Evolutionary conservation across 148 eudicot species (phyloP), one percentile per base, ranked within the genome.

Genomic region (Pouteria glomerata): DNA sequence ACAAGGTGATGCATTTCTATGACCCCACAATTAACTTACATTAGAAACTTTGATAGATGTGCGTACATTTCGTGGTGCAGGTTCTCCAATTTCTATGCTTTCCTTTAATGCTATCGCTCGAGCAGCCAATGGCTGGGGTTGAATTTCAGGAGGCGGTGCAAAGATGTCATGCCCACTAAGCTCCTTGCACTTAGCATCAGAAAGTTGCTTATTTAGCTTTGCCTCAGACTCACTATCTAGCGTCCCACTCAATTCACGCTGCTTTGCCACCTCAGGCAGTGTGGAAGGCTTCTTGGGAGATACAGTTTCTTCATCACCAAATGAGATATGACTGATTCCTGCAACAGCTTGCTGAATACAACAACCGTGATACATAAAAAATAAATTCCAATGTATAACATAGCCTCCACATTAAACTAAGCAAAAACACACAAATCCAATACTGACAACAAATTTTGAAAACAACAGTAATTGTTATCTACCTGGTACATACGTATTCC

Each of bases 401-500:
- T 18, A 30, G 26, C 41, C 11, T 50, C 6, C 53, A 66, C 8
- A 57, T 21, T 31, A 48, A 47, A 66, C 52, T 16, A n/a, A 48
- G 12, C 50, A 50, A 26, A 73, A 71, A 30, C 44, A 71, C 39
- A 16, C 21, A 37, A 5, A 55, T 66, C 44, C 57, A 57, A 44
- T 8, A 19, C 23, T 27, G 64, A 42, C 42, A 0, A 58, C 14
- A 34, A 48, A 34, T 48, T 34, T 47, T 30, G 66, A 1, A n/a
- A 35, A 21, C 2, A 47, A 33, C 57, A 63, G 31, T 19, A 35
- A 45, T 65, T 30, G 57, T 21, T 0, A 0, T 15, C 48, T 83
- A 90, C 96, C 98, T 90, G 96, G 81, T 88, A 89, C 87, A 88
- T 84, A 7, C 96, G 89, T 59, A 92, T 10, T 5, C 95, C 89